phyloP scores from a whole-genome alignment of 306 rosid species.

The Canavalia gladiata region DNA sequence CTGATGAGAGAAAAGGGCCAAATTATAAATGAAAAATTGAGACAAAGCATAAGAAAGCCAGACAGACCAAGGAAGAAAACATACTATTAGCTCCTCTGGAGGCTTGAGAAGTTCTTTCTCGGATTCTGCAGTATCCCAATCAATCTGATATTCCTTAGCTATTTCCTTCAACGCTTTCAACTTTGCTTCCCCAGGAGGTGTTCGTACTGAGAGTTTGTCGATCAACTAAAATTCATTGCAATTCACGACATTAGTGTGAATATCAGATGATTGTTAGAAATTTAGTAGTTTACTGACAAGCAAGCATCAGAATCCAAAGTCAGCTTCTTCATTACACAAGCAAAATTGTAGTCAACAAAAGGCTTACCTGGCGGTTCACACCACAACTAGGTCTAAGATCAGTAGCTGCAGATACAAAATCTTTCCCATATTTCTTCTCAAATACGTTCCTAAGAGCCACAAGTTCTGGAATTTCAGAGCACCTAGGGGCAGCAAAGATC shows the following conservation, averaged over 20 bases:
- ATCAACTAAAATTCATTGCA: constrained; percentile 66
- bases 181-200: constrained; percentile 78
- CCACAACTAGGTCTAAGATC: constrained; percentile 91
- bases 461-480: constrained; percentile 96
- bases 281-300: neutral
- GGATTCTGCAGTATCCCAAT: constrained; percentile 87
- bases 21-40: constrained; percentile 4
- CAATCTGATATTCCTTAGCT: constrained; percentile 87
- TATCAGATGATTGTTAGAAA: constrained; percentile 12
- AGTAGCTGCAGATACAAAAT: constrained; percentile 92
- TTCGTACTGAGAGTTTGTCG: constrained; percentile 96
- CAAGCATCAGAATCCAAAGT: neutral
- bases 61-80: constrained; percentile 44
- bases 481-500: constrained; percentile 92
- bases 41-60: constrained; percentile 27
- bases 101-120: constrained; percentile 90
- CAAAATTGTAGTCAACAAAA: neutral
- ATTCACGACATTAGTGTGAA: constrained; percentile 29
- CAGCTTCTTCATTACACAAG: neutral
- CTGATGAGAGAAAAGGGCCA: constrained; percentile 50
- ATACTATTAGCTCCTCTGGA: constrained; percentile 83
- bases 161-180: constrained; percentile 90
- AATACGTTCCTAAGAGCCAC: constrained; percentile 71
- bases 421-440: constrained; percentile 94
- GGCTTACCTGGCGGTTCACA: constrained; percentile 83